Evolutionary conservation across 2,329 filamentous ascomycete genomes (phyloP), one percentile per base, ranked within the genome.

Genomic region (Apiospora marii): DNA sequence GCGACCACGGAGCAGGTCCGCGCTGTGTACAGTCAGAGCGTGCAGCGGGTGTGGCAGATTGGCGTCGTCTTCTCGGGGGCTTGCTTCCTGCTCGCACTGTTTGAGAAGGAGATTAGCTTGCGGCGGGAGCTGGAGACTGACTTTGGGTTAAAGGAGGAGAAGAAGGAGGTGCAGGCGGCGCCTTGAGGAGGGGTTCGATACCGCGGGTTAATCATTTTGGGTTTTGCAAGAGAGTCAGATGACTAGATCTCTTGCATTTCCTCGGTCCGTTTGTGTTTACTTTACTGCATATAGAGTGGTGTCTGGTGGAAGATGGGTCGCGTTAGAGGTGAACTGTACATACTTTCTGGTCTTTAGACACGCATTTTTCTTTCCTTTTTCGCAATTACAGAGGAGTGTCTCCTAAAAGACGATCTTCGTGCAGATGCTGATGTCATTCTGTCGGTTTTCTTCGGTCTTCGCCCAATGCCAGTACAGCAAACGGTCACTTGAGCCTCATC

Each of bases 21-120:
- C 1, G 70, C 73, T 1, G 79, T 81, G 0, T 86, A 82, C 72
- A 77, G 78, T 0, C 73, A 79, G 48, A 78, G 80, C 0, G 74
- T 86, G 48, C 80, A 77, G 69, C 75, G 74, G n/a, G 79, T 84
- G 1, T 86, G 84, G 82, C 74, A 82, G 6, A 75, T 84, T 0
- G 80, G 80, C 12, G 76, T 83, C 0, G 76, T 77, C 0, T 76
- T 85, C 34, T 76, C 79, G 0, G 80, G 72, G 0, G 34, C 82
- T 8, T 79, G 78, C 1, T 83, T 85, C 34, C 30, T 81, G 4
- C 51, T 82, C 22, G 79, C 77, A 1, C 82, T 81, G 22, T 74
- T 80, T 1, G 82, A 83, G 74, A 80, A 81, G 70, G 78, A 83
- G 73, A 72, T 84, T 16, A 78, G 80, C 73, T 75, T 85, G 74